phyloP scores from a whole-genome alignment of 306 rosid species.

The Macrotyloma uniflorum region DNA sequence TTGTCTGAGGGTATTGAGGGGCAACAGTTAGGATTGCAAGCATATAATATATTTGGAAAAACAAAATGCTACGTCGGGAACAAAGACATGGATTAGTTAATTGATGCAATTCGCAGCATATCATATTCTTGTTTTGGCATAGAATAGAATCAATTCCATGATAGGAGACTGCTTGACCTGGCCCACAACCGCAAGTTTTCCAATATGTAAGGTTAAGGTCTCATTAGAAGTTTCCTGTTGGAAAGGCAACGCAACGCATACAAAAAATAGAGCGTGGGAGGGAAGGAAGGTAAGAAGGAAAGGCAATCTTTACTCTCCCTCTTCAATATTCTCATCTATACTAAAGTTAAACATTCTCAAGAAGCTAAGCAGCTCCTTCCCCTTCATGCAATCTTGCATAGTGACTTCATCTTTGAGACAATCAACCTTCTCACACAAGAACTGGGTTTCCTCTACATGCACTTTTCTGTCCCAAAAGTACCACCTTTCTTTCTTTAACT shows the following conservation, averaged over 20 bases:
- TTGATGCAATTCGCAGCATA: conserved; percentile 6
- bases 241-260: conserved; percentile 30
- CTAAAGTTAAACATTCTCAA: conserved; percentile 46
- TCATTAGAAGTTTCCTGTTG: conserved; percentile 48
- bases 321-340: conserved; percentile 46
- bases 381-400: conserved; percentile 45
- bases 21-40: background rate
- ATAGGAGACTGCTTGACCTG: conserved; percentile 36
- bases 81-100: background rate
- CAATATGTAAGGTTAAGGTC: conserved; percentile 35
- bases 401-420: conserved; percentile 71
- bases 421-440: conserved; percentile 56
- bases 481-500: conserved; percentile 18
- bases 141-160: conserved; percentile 50
- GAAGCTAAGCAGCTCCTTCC: conserved; percentile 58
- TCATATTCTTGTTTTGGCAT: conserved; percentile 26
- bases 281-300: conserved; percentile 27
- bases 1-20: background rate
- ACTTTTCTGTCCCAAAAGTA: conserved; percentile 26
- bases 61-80: background rate
- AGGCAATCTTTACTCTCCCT: conserved; percentile 29
- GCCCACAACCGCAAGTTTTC: conserved; percentile 43
- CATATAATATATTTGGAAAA: background rate
- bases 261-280: background rate
- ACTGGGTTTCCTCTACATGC: conserved; percentile 42